Evolutionary conservation across 1,284 basidiomycete species (phyloP), one percentile per base, ranked within the genome.

Genomic region (Irpex lacteus): DNA sequence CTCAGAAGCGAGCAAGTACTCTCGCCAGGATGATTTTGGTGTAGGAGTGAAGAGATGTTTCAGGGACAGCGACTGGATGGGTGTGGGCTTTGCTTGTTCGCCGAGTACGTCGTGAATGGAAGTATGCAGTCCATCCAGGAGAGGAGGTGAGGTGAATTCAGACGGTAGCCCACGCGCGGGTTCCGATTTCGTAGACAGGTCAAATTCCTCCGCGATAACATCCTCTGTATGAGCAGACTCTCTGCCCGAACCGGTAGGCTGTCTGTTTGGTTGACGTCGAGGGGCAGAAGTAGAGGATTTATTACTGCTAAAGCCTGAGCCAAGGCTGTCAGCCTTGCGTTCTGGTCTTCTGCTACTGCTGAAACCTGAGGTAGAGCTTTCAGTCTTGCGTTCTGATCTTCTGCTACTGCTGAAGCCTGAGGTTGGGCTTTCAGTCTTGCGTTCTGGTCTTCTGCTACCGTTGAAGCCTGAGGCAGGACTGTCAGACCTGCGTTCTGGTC

Each of bases 1-100:
- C 76, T 96, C 94, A 0, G 91, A 89, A 0, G 92, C 94, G 1
- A 96, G 81, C 8, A 96, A 81, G 65, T 82, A 87, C 69, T 90
- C 81, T 55, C 79, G 80, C 77, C 83, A 86, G 37, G 63, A 18
- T 32, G 62, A 26, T 62, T 64, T 52, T 63, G 75, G 60, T 76
- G 63, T 18, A 66, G 56, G 60, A 54, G 61, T 65, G 72, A 92
- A 75, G n/a, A 88, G 74, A 65, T 85, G 79, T 66, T 87, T 84
- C 18, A 94, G 75, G 19, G 89, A 83, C 26, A 94, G 80, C 0
- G 85, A 81, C 73, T 95, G 93, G 37, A 95, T 92, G 0, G 89
- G 84, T 0, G 91, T 92, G 1, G 93, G 90, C 2, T 64, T 73
- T 0, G 85, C 82, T 52, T 79, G 69, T 1, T 76, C 76, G 3